phyloP scores from a whole-genome alignment of 192 early-diverging fungal species.

The Podila clonocystis region DNA sequence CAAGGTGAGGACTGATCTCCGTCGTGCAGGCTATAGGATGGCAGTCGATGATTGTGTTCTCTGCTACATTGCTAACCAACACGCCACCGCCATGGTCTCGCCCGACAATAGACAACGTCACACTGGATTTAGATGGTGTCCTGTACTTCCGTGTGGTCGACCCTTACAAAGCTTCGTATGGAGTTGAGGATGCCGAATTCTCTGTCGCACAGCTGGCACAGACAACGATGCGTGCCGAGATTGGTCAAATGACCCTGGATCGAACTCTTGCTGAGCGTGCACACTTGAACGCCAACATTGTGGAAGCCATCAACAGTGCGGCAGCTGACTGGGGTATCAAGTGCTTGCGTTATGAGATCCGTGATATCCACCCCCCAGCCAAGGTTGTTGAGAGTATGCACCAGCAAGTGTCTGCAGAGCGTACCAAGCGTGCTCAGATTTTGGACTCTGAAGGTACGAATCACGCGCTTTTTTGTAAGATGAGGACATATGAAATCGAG shows the following conservation, averaged over 20 bases:
- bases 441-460: constrained; percentile 75
- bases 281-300: constrained; percentile 92
- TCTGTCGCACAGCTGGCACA: constrained; percentile 97
- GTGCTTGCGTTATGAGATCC: constrained; percentile 95
- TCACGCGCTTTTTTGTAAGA: background rate
- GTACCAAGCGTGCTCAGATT: constrained; percentile 97
- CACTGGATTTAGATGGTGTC: constrained; percentile 95
- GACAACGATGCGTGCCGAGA: constrained; percentile 99
- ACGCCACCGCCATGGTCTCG: background rate
- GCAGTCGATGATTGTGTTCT: no score
- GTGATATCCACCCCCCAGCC: constrained; percentile 94
- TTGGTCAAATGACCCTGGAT: constrained; percentile 98
- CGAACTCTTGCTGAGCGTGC: constrained; percentile 94
- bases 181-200: constrained; percentile 95
- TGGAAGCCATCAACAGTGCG: constrained; percentile 93
- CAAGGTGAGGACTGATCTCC: constrained; percentile 62
- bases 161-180: constrained; percentile 95
- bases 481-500: background rate
- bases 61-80: constrained; percentile 1
- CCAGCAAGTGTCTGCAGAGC: constrained; percentile 96
- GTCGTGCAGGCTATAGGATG: no score
- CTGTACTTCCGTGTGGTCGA: constrained; percentile 94
- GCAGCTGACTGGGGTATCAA: constrained; percentile 96
- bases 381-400: constrained; percentile 98
- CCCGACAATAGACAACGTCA: constrained; percentile 87